Percentiles rank a stretch among this genome's conserved stretches.
These are phyloP conservation scores for Teratosphaeriaceae sp. DNA, from an alignment of 2,329 filamentous ascomycete species.

Conservation along the genomic window DNA sequence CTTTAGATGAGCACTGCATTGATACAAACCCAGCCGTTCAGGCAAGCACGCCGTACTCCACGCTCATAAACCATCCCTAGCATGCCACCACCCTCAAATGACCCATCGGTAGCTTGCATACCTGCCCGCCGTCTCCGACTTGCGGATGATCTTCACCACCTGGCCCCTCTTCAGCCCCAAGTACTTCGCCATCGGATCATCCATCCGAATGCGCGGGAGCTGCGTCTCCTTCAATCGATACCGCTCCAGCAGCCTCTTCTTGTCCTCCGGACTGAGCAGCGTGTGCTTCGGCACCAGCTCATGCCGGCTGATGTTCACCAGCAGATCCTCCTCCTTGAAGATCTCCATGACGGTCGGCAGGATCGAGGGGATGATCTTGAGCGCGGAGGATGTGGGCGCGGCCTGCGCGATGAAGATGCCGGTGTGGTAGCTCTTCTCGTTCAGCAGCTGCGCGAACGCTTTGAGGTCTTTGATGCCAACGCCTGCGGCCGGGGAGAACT, in stretches of 20 bases:
- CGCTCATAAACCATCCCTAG: constrained; percentile 6
- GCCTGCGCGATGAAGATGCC: constrained; percentile 86
- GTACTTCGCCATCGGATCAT: constrained; percentile 89
- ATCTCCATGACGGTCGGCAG: constrained; percentile 80
- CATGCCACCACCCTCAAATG: constrained; percentile 27
- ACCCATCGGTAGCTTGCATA: constrained; percentile 90
- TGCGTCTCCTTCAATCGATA: constrained; percentile 98
- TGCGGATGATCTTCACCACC: constrained; percentile 97
- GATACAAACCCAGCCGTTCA: no score
- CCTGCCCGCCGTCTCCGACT: constrained; percentile 87
- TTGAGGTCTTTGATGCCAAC: constrained; percentile 92
- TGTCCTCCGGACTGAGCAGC: constrained; percentile 83
- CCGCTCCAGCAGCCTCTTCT: constrained; percentile 72
- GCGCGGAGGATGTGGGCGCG: constrained; percentile 75
- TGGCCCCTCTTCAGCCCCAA: constrained; percentile 83
- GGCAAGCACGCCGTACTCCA: constrained; percentile 7
- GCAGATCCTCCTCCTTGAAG: constrained; percentile 89
- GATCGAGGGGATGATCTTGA: constrained; percentile 76
- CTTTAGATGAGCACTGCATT: no score
- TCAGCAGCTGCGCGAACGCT: constrained; percentile 75
- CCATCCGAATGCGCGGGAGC: constrained; percentile 82
- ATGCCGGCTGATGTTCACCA: constrained; percentile 98
- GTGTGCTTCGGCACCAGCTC: constrained; percentile 94
- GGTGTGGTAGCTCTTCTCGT: constrained; percentile 73
- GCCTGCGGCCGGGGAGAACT: constrained; percentile 74